A percentile compares a stretch with the other conserved stretches of the same genome.
Conservation (phyloP, 345 rosid genomes). For the Cardamine occulta region DNA sequence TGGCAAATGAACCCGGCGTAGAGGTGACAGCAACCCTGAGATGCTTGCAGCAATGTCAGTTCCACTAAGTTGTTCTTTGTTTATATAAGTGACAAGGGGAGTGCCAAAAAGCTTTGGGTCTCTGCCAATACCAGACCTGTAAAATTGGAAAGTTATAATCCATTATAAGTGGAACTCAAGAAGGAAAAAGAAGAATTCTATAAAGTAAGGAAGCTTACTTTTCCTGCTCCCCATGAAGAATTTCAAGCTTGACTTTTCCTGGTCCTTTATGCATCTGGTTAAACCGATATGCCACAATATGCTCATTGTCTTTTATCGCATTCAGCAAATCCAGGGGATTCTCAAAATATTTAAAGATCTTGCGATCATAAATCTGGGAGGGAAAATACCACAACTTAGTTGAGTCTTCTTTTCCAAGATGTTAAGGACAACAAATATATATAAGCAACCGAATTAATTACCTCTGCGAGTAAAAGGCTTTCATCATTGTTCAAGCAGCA, state of each 20-base stretch:
- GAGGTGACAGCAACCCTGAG: conserved; percentile 62
- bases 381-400: conserved; percentile 12
- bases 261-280: conserved; percentile 49
- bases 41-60: conserved; percentile 61
- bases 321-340: conserved; percentile 53
- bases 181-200: conserved; percentile 12
- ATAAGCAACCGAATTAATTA: conserved; percentile 36
- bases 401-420: neutral
- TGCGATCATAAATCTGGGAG: conserved; percentile 66
- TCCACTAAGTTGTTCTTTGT: conserved; percentile 58
- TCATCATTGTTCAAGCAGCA: conserved; percentile 83
- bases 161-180: conserved; percentile 13
- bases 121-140: conserved; percentile 53
- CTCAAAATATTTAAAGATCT: conserved; percentile 63
- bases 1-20: conserved; percentile 56
- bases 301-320: conserved; percentile 76
- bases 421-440: conserved; percentile 36
- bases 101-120: conserved; percentile 60
- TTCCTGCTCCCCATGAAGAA: conserved; percentile 58
- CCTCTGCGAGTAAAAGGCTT: conserved; percentile 86
- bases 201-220: conserved; percentile 51
- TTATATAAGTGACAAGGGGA: conserved; percentile 72
- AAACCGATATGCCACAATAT: conserved; percentile 80
- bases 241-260: conserved; percentile 70
- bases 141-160: conserved; percentile 21